A percentile compares a stretch with the other conserved stretches of the same genome.
Conservation (phyloP, 2,329 filamentous ascomycete species). For the Diaporthe citrichinensis region DNA sequence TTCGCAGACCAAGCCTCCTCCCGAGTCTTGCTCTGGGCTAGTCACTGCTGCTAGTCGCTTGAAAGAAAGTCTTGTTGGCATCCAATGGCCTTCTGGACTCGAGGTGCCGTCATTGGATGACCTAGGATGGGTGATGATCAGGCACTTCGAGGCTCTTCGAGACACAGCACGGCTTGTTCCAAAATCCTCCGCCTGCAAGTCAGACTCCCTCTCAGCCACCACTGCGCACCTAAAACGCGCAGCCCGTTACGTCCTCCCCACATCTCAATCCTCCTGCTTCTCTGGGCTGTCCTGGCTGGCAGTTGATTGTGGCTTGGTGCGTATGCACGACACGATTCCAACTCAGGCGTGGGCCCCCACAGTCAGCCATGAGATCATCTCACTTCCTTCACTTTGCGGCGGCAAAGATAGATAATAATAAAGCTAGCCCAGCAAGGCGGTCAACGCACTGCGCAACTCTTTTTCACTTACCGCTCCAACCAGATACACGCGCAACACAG, state of each 20-base stretch:
- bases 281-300: conserved; percentile 2
- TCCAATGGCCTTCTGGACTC: not conserved
- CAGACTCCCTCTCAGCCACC: conserved; percentile 24
- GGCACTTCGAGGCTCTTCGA: not conserved
- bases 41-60: not conserved
- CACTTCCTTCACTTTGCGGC: conserved; percentile 12
- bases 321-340: conserved; percentile 23
- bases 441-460: not conserved
- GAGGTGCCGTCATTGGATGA: not conserved
- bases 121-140: not conserved
- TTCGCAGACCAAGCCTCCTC: not conserved
- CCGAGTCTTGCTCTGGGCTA: not conserved
- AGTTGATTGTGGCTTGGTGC: conserved; percentile 15
- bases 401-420: conserved; percentile 18
- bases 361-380: conserved; percentile 15
- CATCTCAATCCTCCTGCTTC: not conserved
- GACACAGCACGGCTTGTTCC: not conserved
- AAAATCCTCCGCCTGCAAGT: conserved; percentile 18
- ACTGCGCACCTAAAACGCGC: conserved; percentile 26
- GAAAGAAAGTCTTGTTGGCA: not conserved
- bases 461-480: conserved; percentile 13
- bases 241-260: conserved; percentile 27
- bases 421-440: not conserved
- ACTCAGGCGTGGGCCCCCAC: not conserved
- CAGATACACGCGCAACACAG: not conserved